These are phyloP conservation scores for Fusarium pseudonygamai DNA, from an alignment of 2,329 filamentous ascomycete species.

Conservation along the genomic window DNA sequence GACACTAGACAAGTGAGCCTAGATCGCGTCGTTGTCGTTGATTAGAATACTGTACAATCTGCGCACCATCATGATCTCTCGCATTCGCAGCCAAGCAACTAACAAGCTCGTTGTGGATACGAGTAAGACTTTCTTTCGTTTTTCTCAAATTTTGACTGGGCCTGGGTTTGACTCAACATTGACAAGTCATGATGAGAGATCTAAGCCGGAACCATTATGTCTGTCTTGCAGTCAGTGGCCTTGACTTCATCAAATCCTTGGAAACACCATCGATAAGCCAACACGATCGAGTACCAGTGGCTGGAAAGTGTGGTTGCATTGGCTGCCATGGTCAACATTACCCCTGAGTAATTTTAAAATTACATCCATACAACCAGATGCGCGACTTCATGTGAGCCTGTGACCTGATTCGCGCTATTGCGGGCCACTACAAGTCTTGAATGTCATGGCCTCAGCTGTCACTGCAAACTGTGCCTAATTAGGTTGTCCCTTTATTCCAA, in stretches of 20 bases:
- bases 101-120: background rate
- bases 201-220: background rate
- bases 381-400: conserved; percentile 24
- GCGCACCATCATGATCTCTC: conserved; percentile 4
- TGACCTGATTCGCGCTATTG: conserved; percentile 25
- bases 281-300: conserved; percentile 3
- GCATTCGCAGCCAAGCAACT: background rate
- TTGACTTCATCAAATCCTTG: conserved; percentile 3
- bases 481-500: background rate
- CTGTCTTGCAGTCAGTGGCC: background rate
- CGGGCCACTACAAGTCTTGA: conserved; percentile 18
- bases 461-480: conserved; percentile 1
- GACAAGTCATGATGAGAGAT: background rate
- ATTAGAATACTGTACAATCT: conserved; percentile 1
- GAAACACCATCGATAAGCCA: background rate
- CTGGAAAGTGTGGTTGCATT: conserved; percentile 32
- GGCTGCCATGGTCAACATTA: conserved; percentile 26
- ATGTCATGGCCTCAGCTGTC: conserved; percentile 3
- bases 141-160: background rate
- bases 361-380: conserved; percentile 11
- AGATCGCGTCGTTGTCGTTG: conserved; percentile 8
- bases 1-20: background rate
- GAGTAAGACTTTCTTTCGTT: background rate
- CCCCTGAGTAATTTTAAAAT: conserved; percentile 43
- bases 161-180: background rate